Evolutionary conservation across 164 flowering plant species (phyloP).

Genomic region (Stephania yunnanensis): DNA sequence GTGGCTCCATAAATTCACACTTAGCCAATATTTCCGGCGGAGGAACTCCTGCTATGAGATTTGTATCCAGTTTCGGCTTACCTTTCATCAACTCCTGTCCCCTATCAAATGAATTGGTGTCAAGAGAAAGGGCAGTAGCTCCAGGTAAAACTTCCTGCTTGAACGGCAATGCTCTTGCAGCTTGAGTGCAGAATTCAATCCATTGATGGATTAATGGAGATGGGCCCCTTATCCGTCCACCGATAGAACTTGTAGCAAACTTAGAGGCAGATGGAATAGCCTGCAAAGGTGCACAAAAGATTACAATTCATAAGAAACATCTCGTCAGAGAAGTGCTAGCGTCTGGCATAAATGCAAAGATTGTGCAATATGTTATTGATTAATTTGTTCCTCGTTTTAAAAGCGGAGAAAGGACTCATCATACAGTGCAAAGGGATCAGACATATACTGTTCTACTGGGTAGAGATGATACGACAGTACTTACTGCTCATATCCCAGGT

Average conservation of each 20-base stretch:
- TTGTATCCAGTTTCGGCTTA: conserved; percentile 64
- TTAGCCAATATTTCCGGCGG: conserved; percentile 59
- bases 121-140: conserved; percentile 58
- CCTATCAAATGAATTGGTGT: conserved; percentile 10
- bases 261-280: conserved; percentile 65
- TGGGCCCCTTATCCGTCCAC: conserved; percentile 80
- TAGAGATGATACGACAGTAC: too few relatives aligned
- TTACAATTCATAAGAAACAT: not conserved
- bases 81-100: conserved; percentile 31
- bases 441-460: too few relatives aligned
- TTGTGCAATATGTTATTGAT: not conserved
- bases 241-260: conserved; percentile 39
- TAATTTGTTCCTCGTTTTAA: not conserved
- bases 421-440: too few relatives aligned
- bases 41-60: conserved; percentile 69
- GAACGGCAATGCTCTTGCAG: conserved; percentile 74
- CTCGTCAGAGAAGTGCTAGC: not conserved
- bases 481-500: not conserved
- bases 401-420: not conserved
- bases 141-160: conserved; percentile 74
- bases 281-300: conserved; percentile 28
- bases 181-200: conserved; percentile 88
- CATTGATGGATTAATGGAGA: conserved; percentile 84
- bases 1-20: conserved; percentile 82
- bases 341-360: not conserved